A percentile compares a stretch with the other conserved stretches of the same genome.
Conservation (phyloP, 805 yeast species). For the Ogataea paraovalis region DNA sequence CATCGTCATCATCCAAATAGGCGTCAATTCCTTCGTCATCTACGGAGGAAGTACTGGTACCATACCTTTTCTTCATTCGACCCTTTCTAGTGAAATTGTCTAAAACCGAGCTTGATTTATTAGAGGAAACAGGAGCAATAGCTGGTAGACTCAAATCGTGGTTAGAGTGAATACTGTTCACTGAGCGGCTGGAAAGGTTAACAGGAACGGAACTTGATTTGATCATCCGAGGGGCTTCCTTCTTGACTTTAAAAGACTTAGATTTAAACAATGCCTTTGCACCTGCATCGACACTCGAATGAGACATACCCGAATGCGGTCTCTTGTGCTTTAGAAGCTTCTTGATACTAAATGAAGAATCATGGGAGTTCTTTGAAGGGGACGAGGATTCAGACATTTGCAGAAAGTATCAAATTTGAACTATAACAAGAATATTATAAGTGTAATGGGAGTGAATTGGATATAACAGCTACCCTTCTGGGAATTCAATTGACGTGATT, state of each 20-base stretch:
- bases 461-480: no score
- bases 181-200: constrained; percentile 3
- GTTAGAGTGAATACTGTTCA: not conserved
- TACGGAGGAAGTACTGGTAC: not conserved
- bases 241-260: not conserved
- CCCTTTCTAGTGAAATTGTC: not conserved
- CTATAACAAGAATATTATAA: no score
- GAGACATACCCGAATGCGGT: constrained; percentile 8
- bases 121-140: not conserved
- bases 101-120: not conserved
- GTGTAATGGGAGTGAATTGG: no score
- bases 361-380: constrained; percentile 3
- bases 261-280: not conserved
- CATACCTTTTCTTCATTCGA: not conserved
- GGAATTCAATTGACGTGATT: no score
- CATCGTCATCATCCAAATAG: constrained; percentile 1
- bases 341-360: constrained; percentile 10
- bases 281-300: not conserved
- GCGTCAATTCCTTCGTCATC: constrained; percentile 2
- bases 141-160: not conserved
- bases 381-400: not conserved
- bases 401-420: no score
- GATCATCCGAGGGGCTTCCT: not conserved
- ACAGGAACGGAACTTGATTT: constrained; percentile 10
- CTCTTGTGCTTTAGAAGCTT: constrained; percentile 10